A percentile compares a stretch with the other conserved stretches of the same genome.
Conservation (phyloP, 1,284 basidiomycete genomes). For the Boletus sp. region DNA sequence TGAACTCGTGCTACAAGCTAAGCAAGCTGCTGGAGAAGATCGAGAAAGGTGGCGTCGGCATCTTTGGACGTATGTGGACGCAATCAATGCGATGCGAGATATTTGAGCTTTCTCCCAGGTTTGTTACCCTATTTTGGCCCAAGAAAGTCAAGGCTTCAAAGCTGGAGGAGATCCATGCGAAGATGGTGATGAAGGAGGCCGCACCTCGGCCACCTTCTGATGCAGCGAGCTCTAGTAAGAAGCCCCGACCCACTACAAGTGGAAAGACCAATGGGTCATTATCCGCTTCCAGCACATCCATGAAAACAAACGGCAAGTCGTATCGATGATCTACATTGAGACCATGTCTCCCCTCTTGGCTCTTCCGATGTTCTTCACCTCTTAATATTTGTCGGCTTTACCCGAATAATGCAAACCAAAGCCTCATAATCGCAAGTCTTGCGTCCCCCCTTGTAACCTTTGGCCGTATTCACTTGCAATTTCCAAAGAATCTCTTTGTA, state of each 20-base stretch:
- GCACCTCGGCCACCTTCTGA: constrained; percentile 46
- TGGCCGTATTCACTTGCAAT: constrained; percentile 17
- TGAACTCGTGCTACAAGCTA: constrained; percentile 75
- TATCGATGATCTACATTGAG: constrained; percentile 23
- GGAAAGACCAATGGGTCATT: constrained; percentile 47
- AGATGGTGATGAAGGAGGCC: constrained; percentile 84
- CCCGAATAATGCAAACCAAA: constrained; percentile 24
- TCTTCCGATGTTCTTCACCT: constrained; percentile 10
- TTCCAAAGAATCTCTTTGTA: constrained; percentile 14
- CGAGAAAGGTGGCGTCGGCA: constrained; percentile 87
- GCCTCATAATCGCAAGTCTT: constrained; percentile 27
- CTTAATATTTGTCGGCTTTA: constrained; percentile 23
- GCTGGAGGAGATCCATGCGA: constrained; percentile 88
- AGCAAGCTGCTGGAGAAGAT: constrained; percentile 74
- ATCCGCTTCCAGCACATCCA: constrained; percentile 30
- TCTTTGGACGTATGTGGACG: constrained; percentile 82
- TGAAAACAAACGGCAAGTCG: constrained; percentile 35
- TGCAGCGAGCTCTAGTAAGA: constrained; percentile 44
- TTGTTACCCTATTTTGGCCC: constrained; percentile 95
- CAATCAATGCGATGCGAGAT: constrained; percentile 1
- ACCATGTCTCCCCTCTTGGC: constrained; percentile 9
- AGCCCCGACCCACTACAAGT: constrained; percentile 46
- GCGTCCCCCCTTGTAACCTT: constrained; percentile 25
- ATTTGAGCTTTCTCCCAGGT: constrained; percentile 44
- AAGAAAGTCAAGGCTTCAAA: constrained; percentile 92